These are phyloP conservation scores for Globisporangium splendens DNA, from an alignment of 352 stramenopile species.

Conservation along the genomic window DNA sequence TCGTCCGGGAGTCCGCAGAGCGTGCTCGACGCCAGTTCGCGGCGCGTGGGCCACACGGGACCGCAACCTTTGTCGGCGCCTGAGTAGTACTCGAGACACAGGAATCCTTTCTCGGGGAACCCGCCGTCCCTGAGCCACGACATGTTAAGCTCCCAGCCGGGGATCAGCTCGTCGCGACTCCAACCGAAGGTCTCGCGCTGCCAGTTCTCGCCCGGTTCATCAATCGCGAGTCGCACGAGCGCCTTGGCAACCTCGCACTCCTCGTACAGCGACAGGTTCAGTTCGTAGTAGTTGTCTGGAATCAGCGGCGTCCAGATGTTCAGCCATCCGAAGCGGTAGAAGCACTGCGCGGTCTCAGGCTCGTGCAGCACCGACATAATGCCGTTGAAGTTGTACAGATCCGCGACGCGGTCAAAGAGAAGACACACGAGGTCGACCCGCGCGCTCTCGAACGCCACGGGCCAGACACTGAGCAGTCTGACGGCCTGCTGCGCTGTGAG, in stretches of 20 bases:
- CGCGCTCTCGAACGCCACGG: constrained; percentile 32
- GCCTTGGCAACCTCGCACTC: constrained; percentile 69
- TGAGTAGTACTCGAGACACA: constrained; percentile 78
- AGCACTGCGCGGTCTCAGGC: constrained; percentile 48
- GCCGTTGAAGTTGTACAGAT: constrained; percentile 70
- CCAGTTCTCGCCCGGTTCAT: constrained; percentile 82
- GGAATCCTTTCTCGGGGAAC: constrained; percentile 72
- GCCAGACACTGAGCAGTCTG: constrained; percentile 45
- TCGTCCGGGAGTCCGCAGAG: constrained; percentile 51
- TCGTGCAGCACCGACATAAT: constrained; percentile 56
- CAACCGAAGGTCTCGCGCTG: constrained; percentile 72
- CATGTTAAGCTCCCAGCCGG: constrained; percentile 77
- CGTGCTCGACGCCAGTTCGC: constrained; percentile 48
- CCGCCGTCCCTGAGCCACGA: constrained; percentile 79
- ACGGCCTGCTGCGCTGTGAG: constrained; percentile 61
- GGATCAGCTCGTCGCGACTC: constrained; percentile 73
- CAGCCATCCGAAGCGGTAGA: constrained; percentile 69
- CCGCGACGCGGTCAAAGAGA: constrained; percentile 63
- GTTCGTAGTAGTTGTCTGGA: constrained; percentile 78
- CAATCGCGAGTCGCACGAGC: constrained; percentile 73
- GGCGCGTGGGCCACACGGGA: constrained; percentile 61
- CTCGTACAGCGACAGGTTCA: constrained; percentile 63
- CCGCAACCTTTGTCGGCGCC: constrained; percentile 68
- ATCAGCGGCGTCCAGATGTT: constrained; percentile 67
- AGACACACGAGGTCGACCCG: constrained; percentile 63